Percentiles rank a stretch among this genome's conserved stretches.
Evolutionary conservation across 2,329 filamentous ascomycete genomes (phyloP).

Genomic region (Clarireedia homoeocarpa): DNA sequence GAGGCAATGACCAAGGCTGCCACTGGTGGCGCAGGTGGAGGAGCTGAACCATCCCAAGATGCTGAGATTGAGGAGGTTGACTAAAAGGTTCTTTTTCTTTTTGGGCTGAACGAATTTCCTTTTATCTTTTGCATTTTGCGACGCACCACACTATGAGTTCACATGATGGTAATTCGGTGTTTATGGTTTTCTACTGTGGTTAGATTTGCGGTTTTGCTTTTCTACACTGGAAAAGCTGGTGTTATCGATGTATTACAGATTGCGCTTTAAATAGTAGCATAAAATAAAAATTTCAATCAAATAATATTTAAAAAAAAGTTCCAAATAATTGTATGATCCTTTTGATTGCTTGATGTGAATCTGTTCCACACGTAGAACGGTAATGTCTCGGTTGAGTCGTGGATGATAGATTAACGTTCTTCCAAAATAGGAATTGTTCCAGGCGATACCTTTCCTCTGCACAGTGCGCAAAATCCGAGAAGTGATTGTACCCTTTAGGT

Average conservation of each 20-base stretch:
- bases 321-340: too few species aligned
- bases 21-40: slow-evolving; percentile 40
- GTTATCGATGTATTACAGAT: slow-evolving; percentile 24
- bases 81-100: slow-evolving; percentile 36
- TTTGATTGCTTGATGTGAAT: too few species aligned
- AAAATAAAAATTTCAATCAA: slow-evolving; percentile 18
- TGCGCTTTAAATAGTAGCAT: slow-evolving; percentile 15
- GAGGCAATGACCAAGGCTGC: slow-evolving; percentile 86
- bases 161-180: slow-evolving; percentile 18
- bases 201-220: slow-evolving; percentile 27
- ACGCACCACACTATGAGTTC: neutral
- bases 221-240: slow-evolving; percentile 26
- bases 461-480: too few species aligned
- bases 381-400: too few species aligned
- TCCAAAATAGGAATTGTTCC: too few species aligned
- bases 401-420: too few species aligned
- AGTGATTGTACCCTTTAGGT: too few species aligned
- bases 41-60: slow-evolving; percentile 43
- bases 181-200: slow-evolving; percentile 18
- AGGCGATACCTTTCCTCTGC: too few species aligned
- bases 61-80: slow-evolving; percentile 59
- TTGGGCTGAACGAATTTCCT: slow-evolving; percentile 24
- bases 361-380: too few species aligned
- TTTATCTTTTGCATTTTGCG: slow-evolving; percentile 25
- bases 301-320: too few species aligned